Base-by-base conservation (phyloP, 805 yeast genomes). In the Kluyveromyces siamensis region DNA sequence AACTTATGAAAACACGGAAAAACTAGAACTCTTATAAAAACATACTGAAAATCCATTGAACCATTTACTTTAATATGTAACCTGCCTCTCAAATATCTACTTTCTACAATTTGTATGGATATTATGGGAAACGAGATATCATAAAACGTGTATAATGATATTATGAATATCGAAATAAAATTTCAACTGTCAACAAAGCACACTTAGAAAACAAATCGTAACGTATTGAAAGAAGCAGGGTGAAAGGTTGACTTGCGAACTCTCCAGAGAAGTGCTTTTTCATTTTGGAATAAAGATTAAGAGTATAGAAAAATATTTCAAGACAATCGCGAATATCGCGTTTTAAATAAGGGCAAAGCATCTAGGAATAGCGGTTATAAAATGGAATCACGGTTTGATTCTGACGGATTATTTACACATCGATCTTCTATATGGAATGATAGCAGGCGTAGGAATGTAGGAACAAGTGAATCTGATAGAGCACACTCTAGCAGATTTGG, bases 371-470 rank as follows among this genome's bases (percentile, higher is more conserved):
- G 35, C 35, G 35, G 35, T 30, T 30, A 30, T 30, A 41, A 14
- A 11, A 41, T 41, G 44, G 44, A 41, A n/a, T 41, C 44, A 13
- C 27, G 17, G 11, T 43, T 43, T 17, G 45, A 38, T 11, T 16
- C 39, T 14, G 36, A 43, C 18, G 45, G 27, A 13, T 43, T 33
- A 9, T 43, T 33, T 21, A 16, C 39, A 43, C 45, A 43, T 11
- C 27, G 39, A 11, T 27, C 45, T 8, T 43, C 45, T n/a, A 33
- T 43, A 25, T 43, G 45, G 45, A 43, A 27, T 16, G 45, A 43
- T n/a, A 43, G 45, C 16, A 43, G 39, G 45, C 39, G 27, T 35
- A 7, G 45, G 36, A 41, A 41, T 37, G 8, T 41, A 4, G 21
- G 19, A 7, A 27, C 10, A 17, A 40, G 35, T 7, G 35, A 10